Evolutionary conservation across 176 grass and related monocot genomes (phyloP).

Genomic region (Eleusine coracana): DNA sequence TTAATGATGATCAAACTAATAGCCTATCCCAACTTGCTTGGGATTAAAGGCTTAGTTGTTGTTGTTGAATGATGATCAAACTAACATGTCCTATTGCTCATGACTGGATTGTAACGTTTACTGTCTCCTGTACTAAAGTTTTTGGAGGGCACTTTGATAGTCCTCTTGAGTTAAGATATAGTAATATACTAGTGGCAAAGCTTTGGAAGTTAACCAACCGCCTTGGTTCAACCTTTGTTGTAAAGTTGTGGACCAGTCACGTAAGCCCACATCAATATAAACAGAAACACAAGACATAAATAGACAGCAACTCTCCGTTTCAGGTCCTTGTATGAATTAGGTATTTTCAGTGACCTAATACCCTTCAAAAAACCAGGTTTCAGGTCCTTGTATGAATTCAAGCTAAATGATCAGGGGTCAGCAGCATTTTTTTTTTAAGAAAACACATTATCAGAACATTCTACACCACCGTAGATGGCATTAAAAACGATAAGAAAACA

Average conservation of each 20-base stretch:
- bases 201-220: constrained; percentile 9
- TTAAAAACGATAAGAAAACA: constrained; percentile 18
- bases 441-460: not conserved
- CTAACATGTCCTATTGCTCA: constrained; percentile 6
- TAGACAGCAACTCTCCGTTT: not conserved
- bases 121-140: not conserved
- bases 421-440: not conserved
- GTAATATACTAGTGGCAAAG: not conserved
- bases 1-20: constrained; percentile 19
- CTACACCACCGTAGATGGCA: not conserved
- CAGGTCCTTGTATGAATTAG: not conserved
- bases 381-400: not conserved
- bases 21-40: no score
- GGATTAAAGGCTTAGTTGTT: no score
- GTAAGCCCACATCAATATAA: constrained; percentile 10
- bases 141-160: not conserved
- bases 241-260: constrained; percentile 20
- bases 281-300: constrained; percentile 4
- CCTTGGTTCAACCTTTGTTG: not conserved
- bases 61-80: not conserved
- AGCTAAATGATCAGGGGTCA: not conserved
- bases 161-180: not conserved
- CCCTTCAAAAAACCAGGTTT: not conserved
- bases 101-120: not conserved
- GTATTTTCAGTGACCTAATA: constrained; percentile 8